Percentiles rank a stretch among this genome's conserved stretches.
These are phyloP conservation scores for Sutorius australiensis DNA, from an alignment of 768 basidiomycete species.

Conservation along the genomic window DNA sequence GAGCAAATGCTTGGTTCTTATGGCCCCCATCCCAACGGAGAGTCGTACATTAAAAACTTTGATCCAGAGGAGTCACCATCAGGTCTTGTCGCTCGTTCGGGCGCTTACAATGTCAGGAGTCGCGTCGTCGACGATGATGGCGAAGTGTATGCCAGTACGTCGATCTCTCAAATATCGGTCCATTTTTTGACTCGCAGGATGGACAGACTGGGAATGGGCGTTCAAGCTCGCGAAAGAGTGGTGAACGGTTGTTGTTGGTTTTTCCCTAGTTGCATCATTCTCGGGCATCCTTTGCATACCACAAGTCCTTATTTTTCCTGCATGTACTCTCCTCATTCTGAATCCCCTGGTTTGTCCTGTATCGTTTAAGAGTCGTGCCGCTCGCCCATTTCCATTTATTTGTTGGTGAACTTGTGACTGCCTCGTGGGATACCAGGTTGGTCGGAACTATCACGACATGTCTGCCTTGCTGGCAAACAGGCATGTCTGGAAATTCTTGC, in stretches of 20 bases:
- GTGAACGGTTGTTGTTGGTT: slow-evolving; percentile 38
- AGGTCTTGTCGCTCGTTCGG: slow-evolving; percentile 80
- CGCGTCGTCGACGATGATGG: slow-evolving; percentile 88
- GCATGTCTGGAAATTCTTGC: slow-evolving; percentile 2
- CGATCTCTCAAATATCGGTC: neutral
- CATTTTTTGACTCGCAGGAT: slow-evolving; percentile 7
- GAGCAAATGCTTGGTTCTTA: slow-evolving; percentile 96
- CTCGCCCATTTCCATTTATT: slow-evolving; percentile 4
- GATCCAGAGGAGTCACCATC: slow-evolving; percentile 69
- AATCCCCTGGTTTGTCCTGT: slow-evolving; percentile 13
- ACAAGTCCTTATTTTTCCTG: slow-evolving; percentile 16
- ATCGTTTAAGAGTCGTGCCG: slow-evolving; percentile 12
- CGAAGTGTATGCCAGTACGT: slow-evolving; percentile 71
- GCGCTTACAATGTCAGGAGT: slow-evolving; percentile 73
- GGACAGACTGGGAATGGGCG: slow-evolving; percentile 52
- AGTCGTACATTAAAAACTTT: slow-evolving; percentile 73
- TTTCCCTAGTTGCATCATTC: slow-evolving; percentile 20
- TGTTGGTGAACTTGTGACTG: neutral
- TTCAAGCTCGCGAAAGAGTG: slow-evolving; percentile 95
- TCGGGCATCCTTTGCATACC: slow-evolving; percentile 30
- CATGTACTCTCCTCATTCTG: slow-evolving; percentile 25
- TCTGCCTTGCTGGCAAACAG: slow-evolving; percentile 3
- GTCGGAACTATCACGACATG: slow-evolving; percentile 7
- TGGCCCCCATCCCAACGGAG: slow-evolving; percentile 62
- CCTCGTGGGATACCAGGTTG: neutral